Percentiles rank a stretch among this genome's conserved stretches.
phyloP scores from a whole-genome alignment of 441 rosid genomes.

The Macaranga tanarius region DNA sequence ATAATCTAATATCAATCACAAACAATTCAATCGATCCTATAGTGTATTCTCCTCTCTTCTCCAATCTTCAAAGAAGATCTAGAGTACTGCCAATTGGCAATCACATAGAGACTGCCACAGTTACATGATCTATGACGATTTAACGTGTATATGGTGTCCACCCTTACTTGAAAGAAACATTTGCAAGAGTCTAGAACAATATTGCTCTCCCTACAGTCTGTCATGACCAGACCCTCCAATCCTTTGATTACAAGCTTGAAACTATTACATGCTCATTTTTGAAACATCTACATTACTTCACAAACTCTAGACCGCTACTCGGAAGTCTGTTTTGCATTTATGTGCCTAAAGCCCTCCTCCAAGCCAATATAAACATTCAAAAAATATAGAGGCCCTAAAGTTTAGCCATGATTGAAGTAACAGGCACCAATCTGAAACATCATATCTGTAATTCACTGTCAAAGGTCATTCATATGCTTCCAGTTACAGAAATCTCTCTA shows the following conservation, averaged over 20 bases:
- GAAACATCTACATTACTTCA: neutral
- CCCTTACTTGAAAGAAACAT: neutral
- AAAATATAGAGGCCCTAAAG: too few relatives aligned
- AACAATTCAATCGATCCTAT: neutral
- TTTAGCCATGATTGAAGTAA: too few relatives aligned
- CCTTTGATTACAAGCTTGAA: neutral
- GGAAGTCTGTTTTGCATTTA: too few relatives aligned
- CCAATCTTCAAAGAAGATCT: neutral
- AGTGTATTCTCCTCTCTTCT: neutral
- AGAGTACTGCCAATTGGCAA: neutral
- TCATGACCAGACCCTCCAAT: neutral
- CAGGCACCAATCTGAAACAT: too few relatives aligned
- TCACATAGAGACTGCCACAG: neutral
- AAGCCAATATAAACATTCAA: too few relatives aligned
- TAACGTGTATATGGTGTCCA: neutral
- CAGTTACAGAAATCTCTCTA: too few relatives aligned
- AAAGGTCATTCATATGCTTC: too few relatives aligned
- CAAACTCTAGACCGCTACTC: neutral
- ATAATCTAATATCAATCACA: slow-evolving; percentile 1
- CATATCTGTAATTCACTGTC: too few relatives aligned
- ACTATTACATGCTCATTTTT: neutral
- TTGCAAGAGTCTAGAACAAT: neutral
- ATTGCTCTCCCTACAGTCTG: neutral
- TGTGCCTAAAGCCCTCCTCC: too few relatives aligned
- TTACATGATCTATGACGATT: neutral